Evolutionary conservation across 805 yeast species (phyloP).

Genomic region (Saccharomycopsis malanga): DNA sequence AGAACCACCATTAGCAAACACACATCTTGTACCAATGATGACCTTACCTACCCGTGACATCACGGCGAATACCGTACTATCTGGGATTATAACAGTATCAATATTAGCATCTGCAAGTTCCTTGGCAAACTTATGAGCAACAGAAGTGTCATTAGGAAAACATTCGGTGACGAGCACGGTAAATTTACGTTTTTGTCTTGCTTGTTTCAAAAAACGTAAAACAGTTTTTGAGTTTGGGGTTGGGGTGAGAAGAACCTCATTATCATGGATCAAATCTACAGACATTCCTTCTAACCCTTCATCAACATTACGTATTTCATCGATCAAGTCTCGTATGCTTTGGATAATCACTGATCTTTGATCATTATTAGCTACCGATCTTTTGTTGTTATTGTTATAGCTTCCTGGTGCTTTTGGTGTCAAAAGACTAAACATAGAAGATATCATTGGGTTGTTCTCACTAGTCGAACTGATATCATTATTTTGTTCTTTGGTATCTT

Average conservation of each 20-base stretch:
- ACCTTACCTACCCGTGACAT: conserved; percentile 98
- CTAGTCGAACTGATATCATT: conserved; percentile 7
- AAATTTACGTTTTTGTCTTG: conserved; percentile 83
- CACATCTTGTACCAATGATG: conserved; percentile 84
- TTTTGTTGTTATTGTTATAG: conserved; percentile 23
- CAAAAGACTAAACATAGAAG: conserved; percentile 81
- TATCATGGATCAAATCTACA: conserved; percentile 89
- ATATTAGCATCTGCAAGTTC: conserved; percentile 77
- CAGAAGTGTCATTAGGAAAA: conserved; percentile 78
- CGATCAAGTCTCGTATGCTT: conserved; percentile 85
- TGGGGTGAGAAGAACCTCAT: conserved; percentile 81
- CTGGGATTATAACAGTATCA: conserved; percentile 88
- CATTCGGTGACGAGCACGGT: conserved; percentile 88
- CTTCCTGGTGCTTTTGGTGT: conserved; percentile 30
- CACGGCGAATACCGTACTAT: conserved; percentile 85
- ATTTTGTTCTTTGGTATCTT: conserved; percentile 26
- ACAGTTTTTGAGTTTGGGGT: conserved; percentile 91
- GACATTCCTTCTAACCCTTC: conserved; percentile 90
- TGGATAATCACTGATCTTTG: conserved; percentile 81
- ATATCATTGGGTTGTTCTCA: conserved; percentile 30
- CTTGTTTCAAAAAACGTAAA: conserved; percentile 75
- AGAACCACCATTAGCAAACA: conserved; percentile 95
- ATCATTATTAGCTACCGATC: conserved; percentile 35
- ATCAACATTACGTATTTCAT: conserved; percentile 82
- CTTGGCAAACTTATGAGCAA: conserved; percentile 74